These are phyloP conservation scores for Pleurotus cornucopiae DNA, from an alignment of 768 basidiomycete genomes.

Conservation along the genomic window DNA sequence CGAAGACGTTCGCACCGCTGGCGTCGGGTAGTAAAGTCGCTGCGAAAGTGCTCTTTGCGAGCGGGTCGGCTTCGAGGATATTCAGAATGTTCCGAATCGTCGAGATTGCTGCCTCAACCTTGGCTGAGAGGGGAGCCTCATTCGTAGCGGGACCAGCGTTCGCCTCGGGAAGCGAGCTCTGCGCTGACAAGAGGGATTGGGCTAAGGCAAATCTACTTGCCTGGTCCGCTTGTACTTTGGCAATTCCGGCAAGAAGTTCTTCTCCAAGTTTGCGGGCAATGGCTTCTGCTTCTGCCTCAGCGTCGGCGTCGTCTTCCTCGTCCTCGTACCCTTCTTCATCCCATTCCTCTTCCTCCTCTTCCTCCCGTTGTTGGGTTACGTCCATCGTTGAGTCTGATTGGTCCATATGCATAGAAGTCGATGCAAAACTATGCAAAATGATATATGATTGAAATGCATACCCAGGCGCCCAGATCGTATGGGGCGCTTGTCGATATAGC, in stretches of 20 bases:
- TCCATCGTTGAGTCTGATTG: conserved; percentile 3
- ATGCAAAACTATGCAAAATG: not conserved
- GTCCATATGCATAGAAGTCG: not conserved
- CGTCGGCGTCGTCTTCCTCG: conserved; percentile 57
- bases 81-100: conserved; percentile 65
- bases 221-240: conserved; percentile 49
- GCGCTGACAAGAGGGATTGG: conserved; percentile 1
- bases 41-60: conserved; percentile 51
- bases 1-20: conserved; percentile 47
- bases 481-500: no score
- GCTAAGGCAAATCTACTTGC: conserved; percentile 16
- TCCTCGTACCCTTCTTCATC: conserved; percentile 39
- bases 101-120: conserved; percentile 54
- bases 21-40: conserved; percentile 45
- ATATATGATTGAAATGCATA: not conserved
- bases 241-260: conserved; percentile 75
- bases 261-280: conserved; percentile 73
- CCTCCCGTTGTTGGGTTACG: conserved; percentile 30
- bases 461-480: not conserved
- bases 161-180: conserved; percentile 9
- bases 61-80: conserved; percentile 50
- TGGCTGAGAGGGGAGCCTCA: conserved; percentile 25
- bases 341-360: conserved; percentile 28
- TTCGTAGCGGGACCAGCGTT: conserved; percentile 2
- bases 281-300: conserved; percentile 68